These are phyloP conservation scores for Grigorovia transvaalensis DNA, from an alignment of 805 yeast genomes.

Conservation along the genomic window DNA sequence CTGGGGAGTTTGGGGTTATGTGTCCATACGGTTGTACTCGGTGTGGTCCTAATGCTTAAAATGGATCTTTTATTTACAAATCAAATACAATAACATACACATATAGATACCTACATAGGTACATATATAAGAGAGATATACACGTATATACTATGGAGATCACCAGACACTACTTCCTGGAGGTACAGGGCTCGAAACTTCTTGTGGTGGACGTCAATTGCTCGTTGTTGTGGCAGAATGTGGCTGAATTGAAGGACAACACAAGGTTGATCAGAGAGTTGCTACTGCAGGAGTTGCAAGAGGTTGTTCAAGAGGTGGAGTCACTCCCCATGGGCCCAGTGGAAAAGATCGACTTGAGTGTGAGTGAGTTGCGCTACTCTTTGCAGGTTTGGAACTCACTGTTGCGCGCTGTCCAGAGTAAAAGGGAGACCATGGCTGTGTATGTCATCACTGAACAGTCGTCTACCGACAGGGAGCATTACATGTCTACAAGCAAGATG, in stretches of 20 bases:
- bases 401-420: not conserved
- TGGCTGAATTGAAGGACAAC: not conserved
- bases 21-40: too few species aligned
- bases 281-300: not conserved
- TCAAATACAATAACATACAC: too few species aligned
- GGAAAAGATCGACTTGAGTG: slow-evolving; percentile 3
- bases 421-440: not conserved
- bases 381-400: slow-evolving; percentile 7
- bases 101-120: too few species aligned
- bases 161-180: slow-evolving; percentile 1
- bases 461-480: slow-evolving; percentile 4
- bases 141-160: slow-evolving; percentile 2
- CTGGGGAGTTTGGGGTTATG: too few species aligned
- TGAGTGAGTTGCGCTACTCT: slow-evolving; percentile 2
- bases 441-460: slow-evolving; percentile 6
- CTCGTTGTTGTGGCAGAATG: not conserved
- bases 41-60: too few species aligned
- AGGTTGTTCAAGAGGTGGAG: not conserved
- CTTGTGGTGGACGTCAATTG: slow-evolving; percentile 5
- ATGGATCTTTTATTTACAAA: too few species aligned
- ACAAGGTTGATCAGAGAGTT: not conserved
- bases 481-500: slow-evolving; percentile 1
- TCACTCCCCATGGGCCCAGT: not conserved
- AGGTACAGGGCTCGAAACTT: not conserved
- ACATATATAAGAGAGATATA: too few species aligned